Base-by-base conservation (phyloP, 2,329 filamentous ascomycete species). In the Nakataea oryzae region DNA sequence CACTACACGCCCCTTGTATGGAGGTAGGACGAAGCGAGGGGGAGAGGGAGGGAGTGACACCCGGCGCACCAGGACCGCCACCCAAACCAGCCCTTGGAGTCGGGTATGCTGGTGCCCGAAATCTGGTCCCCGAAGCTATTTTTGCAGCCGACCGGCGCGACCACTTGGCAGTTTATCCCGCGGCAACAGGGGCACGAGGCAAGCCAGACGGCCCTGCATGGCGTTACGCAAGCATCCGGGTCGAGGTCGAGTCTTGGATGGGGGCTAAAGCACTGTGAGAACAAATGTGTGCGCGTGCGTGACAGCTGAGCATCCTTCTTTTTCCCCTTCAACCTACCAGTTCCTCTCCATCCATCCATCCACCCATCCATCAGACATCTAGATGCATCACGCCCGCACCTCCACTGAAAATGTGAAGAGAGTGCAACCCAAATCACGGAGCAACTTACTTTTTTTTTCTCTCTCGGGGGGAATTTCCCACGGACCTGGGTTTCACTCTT, bases 51-150 rank as follows among this genome's bases (percentile, higher is more conserved):
- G n/a, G 34, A 47, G 34, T 47, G 34, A 47, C 34, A 47, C 21
- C 34, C 34, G 21, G 21, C 34, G 21, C 34, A 47, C 34, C 7
- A 14, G 30, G 29, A 59, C 29, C 57, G 29, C 57, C 34, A 47
- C 34, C 8, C 32, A 30, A 28, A 11, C n/a, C 21, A 3, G n/a
- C n/a, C 57, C 57, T 59, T 26, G 29, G 12, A n/a, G 17, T 14
- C 57, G 57, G 57, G 57, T 58, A 58, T 32, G 29, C 29, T 58
- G 29, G 27, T 34, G 57, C 29, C 57, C 57, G 57, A 58, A 47
- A 47, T 14, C 14, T 47, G 34, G 34, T 47, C 34, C 14, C 34
- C 34, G 34, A 47, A 17, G 57, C 28, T 58, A 29, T 58, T 58
- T 58, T 58, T 32, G 56, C 17, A 34, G 32, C 57, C 24, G 29